Evolutionary conservation across 2,329 filamentous ascomycete species (phyloP).

Genomic region (Teratosphaeria pseudoeucalypti): DNA sequence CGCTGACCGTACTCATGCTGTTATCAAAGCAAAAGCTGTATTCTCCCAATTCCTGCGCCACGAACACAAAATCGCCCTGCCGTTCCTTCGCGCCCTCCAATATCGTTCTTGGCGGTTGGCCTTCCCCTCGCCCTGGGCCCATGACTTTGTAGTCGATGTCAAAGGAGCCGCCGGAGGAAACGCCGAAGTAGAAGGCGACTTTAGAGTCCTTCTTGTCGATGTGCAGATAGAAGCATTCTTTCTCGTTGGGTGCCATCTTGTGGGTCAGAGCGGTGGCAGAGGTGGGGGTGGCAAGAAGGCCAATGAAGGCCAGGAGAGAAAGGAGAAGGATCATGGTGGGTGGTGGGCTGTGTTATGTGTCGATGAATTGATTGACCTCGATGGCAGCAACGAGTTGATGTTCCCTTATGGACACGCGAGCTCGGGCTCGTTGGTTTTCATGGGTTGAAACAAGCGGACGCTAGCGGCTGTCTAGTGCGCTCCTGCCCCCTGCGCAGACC

Average conservation of each 20-base stretch:
- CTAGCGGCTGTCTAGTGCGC: not conserved
- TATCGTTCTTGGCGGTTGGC: conserved; percentile 44
- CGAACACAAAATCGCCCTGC: conserved; percentile 97
- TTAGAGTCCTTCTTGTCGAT: conserved; percentile 73
- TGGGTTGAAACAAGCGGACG: not conserved
- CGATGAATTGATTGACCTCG: not conserved
- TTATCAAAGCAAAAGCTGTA: conserved; percentile 99
- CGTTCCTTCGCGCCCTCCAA: conserved; percentile 82
- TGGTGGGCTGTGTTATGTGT: not conserved
- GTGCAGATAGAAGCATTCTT: conserved; percentile 84
- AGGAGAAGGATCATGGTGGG: conserved; percentile 17
- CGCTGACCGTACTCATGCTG: conserved; percentile 92
- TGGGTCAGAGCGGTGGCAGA: conserved; percentile 90
- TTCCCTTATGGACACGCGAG: not conserved
- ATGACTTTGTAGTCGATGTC: conserved; percentile 87
- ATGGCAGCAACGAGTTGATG: not conserved
- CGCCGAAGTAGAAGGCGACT: conserved; percentile 97
- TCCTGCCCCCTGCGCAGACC: not conserved
- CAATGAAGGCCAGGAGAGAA: conserved; percentile 30
- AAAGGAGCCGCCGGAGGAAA: conserved; percentile 97
- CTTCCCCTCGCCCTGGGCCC: conserved; percentile 50
- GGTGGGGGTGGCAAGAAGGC: conserved; percentile 61
- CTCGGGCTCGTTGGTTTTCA: not conserved
- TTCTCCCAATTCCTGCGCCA: conserved; percentile 74
- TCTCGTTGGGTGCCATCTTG: conserved; percentile 80